Base-by-base conservation (phyloP, 2,329 filamentous ascomycete genomes). In the Periconia sp. region DNA sequence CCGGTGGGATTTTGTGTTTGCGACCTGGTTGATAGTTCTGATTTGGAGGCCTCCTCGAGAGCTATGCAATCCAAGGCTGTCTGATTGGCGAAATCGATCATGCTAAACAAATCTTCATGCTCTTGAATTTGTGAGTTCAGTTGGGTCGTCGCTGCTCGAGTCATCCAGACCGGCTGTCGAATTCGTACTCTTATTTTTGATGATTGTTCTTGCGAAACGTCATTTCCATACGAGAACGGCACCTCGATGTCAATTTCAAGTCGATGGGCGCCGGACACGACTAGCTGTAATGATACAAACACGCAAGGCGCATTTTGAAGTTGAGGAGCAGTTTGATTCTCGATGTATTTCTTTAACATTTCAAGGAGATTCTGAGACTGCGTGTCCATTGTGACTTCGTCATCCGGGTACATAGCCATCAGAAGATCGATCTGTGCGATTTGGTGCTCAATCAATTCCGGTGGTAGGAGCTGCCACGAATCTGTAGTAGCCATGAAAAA, bases 391-490 rank as follows among this genome's bases (percentile, higher is more conserved):
- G 13, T 43, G 6, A 60, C 9, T 17, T 52, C 49, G 8, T 68
- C 64, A 3, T 63, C 61, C 3, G 61, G 65, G 40, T 68, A 69
- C 66, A 69, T 69, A 2, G 66, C 64, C 33, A 62, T 49, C 20
- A 69, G 41, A 15, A 69, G 59, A 47, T 69, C 66, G 40, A 69
- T 58, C 45, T 67, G 65, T 20, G 64, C 64, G 20, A 69, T 58
- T 19, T 69, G 66, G 3, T 67, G 58, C 54, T 69, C 66, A 13
- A 69, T 41, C 7, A 67, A 49, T 5, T 65, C 61, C 2, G 45
- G 49, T 9, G 66, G 66, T 11, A 69, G 53, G 2, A 64, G 31
- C 6, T 60, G 53, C 57, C 61, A 66, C 57, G 45, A 41, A 13
- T 15, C 13, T 6, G 47, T 9, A 11, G n/a, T 41, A 13, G 47